These are phyloP conservation scores for Xanthoceras sorbifolium DNA, from an alignment of 345 rosid species.

Conservation along the genomic window DNA sequence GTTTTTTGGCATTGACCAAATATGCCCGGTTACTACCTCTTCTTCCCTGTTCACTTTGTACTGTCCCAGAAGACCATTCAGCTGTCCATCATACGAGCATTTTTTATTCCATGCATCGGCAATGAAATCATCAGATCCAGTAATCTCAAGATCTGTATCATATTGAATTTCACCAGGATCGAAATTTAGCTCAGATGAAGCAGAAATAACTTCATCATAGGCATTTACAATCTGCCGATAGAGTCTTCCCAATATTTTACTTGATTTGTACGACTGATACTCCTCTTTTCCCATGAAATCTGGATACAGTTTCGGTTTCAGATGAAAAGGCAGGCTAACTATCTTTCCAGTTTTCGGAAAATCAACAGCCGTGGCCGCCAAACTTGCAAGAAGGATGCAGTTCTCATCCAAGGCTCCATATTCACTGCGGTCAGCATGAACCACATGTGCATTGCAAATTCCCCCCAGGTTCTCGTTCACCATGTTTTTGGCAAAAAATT, in stretches of 20 bases:
- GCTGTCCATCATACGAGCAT: constrained; percentile 72
- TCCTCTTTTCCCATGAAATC: constrained; percentile 92
- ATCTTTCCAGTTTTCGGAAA: constrained; percentile 88
- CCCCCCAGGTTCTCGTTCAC: constrained; percentile 70
- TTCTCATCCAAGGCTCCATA: constrained; percentile 71
- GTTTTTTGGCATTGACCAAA: constrained; percentile 90
- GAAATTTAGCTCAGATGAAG: constrained; percentile 37
- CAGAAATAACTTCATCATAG: constrained; percentile 48
- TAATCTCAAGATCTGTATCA: constrained; percentile 59
- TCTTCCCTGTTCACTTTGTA: constrained; percentile 86
- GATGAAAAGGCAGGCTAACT: constrained; percentile 58
- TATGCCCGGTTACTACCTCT: constrained; percentile 88
- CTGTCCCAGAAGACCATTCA: constrained; percentile 70
- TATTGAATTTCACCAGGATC: constrained; percentile 52
- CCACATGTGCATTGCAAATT: constrained; percentile 86
- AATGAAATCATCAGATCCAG: constrained; percentile 60
- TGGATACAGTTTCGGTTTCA: constrained; percentile 79
- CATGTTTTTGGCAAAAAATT: constrained; percentile 71
- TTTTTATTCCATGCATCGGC: constrained; percentile 78
- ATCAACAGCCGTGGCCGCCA: constrained; percentile 93
- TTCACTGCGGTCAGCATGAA: constrained; percentile 78
- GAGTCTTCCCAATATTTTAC: constrained; percentile 77
- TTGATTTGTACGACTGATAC: constrained; percentile 66
- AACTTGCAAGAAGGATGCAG: constrained; percentile 66
- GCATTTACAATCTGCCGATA: constrained; percentile 62